A percentile compares a stretch with the other conserved stretches of the same genome.
phyloP scores from a whole-genome alignment of 176 grass and related monocot genomes.

The Saccharum officinarum region DNA sequence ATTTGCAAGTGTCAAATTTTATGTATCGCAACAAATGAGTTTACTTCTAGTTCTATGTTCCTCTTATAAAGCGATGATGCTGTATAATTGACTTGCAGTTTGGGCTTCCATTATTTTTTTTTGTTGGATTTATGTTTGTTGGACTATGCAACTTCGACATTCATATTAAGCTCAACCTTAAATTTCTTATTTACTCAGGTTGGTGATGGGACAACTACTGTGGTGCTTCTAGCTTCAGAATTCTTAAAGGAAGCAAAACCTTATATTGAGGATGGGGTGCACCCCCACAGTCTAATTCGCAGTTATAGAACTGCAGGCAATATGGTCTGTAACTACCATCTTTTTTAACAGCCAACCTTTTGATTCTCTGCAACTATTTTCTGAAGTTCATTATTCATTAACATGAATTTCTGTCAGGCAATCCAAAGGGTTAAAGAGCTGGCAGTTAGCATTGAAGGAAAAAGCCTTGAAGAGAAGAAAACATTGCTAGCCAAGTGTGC shows the following conservation, averaged over 20 bases:
- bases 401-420: conserved; percentile 53
- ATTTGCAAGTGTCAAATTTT: not conserved
- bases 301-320: conserved; percentile 70
- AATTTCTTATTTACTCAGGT: conserved; percentile 54
- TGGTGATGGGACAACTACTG: conserved; percentile 98
- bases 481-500: conserved; percentile 84
- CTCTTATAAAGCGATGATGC: not conserved
- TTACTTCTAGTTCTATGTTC: not conserved
- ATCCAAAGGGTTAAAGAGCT: conserved; percentile 84
- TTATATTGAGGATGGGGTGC: conserved; percentile 96
- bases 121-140: not conserved
- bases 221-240: conserved; percentile 93
- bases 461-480: conserved; percentile 96
- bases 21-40: not conserved
- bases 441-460: conserved; percentile 95
- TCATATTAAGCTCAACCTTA: not conserved
- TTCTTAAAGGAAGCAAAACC: conserved; percentile 97
- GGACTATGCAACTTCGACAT: not conserved
- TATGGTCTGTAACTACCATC: conserved; percentile 45
- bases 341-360: not conserved
- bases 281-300: conserved; percentile 81
- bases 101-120: not conserved
- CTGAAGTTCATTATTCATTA: not conserved
- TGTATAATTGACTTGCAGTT: not conserved
- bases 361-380: not conserved